Conservation (phyloP, 2,329 filamentous ascomycete genomes). For the Sphaceloma murrayae region DNA sequence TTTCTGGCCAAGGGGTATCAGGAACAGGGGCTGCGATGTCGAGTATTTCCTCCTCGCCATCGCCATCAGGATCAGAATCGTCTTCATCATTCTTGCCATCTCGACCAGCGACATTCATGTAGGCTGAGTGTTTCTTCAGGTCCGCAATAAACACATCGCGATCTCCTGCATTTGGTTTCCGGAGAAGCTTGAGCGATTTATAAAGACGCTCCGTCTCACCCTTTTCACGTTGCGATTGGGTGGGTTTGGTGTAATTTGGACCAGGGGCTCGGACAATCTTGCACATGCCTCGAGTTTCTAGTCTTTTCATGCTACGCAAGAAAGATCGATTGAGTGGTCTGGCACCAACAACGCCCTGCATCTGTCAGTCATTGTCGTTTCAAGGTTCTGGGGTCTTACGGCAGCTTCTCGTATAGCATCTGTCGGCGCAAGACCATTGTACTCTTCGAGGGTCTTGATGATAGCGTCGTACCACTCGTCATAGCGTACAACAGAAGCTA, state of each 20-base stretch:
- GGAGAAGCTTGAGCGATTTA: slow-evolving; percentile 34
- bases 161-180: slow-evolving; percentile 29
- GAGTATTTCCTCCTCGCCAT: slow-evolving; percentile 17
- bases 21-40: neutral
- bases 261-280: neutral
- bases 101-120: slow-evolving; percentile 8
- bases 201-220: slow-evolving; percentile 19
- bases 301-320: slow-evolving; percentile 4
- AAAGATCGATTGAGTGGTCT: neutral
- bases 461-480: slow-evolving; percentile 41
- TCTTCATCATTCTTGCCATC: slow-evolving; percentile 20
- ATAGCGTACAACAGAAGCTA: slow-evolving; percentile 32
- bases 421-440: slow-evolving; percentile 42
- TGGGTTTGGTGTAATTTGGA: neutral
- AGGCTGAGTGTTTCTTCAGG: slow-evolving; percentile 3
- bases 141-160: slow-evolving; percentile 21
- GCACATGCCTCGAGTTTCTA: slow-evolving; percentile 1
- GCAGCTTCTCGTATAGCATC: slow-evolving; percentile 44
- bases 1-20: slow-evolving; percentile 4
- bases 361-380: neutral
- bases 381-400: slow-evolving; percentile 21
- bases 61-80: slow-evolving; percentile 24
- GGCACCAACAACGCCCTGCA: neutral
- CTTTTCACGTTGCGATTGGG: neutral
- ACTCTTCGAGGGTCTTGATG: slow-evolving; percentile 41